Base-by-base conservation (phyloP, 495 filamentous ascomycete species). In the Penicillium odoratum region DNA sequence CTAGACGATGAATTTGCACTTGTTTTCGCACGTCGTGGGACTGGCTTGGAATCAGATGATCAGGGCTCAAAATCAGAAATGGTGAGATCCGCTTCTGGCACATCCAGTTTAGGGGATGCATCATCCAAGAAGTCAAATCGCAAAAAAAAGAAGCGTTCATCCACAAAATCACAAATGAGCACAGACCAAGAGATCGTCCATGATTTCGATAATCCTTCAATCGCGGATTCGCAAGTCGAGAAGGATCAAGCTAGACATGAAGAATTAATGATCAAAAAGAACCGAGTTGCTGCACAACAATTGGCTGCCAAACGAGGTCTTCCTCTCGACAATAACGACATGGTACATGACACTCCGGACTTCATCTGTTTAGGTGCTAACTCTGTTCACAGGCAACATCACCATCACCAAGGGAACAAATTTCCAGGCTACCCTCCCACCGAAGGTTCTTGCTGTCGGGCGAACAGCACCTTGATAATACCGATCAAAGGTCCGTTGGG, bases 1-100 rank as follows among this genome's bases (percentile, higher is more conserved):
- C 75, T 98, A 51, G 90, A 92, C 63, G 94, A 98, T 71, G 94
- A 98, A 64, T 96, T 98, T 62, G 85, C 90, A 1, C 85, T 96
- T 73, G 82, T 84, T 1, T 73, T 97, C 29, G 87, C 87, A 30
- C 80, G 87, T 40, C 80, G 86, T 31, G 82, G 80, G 29, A 90
- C 87, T 0, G 82, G 73, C 7, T 63, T 81, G 21, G 81, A 79
- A 29, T 74, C 78, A 7, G 86, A 94, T 59, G 92, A 95, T 63
- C 82, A 81, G 46, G 90, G 88, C 57, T 85, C 83, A 52, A 87
- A 83, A 61, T 83, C 84, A n/a, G 84, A 81, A 53, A 83, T 85
- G 38, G 85, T 85, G 68, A 78, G 83, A 49, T 82, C 78, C 30
- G 77, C 77, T 13, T 82, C 78, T 25, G 83, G 79, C 7, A 79